Conservation (phyloP, 768 basidiomycete species). For the Phlegmacium glaucopus region DNA sequence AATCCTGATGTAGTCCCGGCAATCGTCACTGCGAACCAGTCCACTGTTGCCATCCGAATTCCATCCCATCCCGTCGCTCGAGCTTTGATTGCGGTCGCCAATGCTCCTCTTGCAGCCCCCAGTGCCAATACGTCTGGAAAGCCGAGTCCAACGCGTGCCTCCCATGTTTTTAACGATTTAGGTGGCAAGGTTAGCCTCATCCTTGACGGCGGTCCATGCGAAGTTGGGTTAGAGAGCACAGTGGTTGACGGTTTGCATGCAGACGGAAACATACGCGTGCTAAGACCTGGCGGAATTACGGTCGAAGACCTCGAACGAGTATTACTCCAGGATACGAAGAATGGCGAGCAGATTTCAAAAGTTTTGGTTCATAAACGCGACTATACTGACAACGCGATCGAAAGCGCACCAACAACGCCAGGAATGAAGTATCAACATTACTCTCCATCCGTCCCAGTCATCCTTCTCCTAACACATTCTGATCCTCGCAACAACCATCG, state of each 20-base stretch:
- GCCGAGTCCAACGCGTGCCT: conserved; percentile 88
- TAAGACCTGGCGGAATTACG: conserved; percentile 90
- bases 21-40: conserved; percentile 77
- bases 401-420: conserved; percentile 86
- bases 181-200: conserved; percentile 71
- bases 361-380: conserved; percentile 82
- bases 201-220: conserved; percentile 89
- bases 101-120: conserved; percentile 86
- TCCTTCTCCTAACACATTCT: conserved; percentile 58
- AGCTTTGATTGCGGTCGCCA: conserved; percentile 74
- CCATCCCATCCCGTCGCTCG: conserved; percentile 92
- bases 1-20: conserved; percentile 56
- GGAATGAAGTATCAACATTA: conserved; percentile 99
- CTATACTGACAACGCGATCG: conserved; percentile 64
- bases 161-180: conserved; percentile 81
- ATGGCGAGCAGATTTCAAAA: conserved; percentile 35
- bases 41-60: conserved; percentile 88
- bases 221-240: conserved; percentile 92
- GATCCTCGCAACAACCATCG: conserved; percentile 33
- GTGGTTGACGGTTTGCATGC: conserved; percentile 84
- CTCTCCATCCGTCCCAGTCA: conserved; percentile 85
- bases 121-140: conserved; percentile 94
- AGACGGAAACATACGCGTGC: conserved; percentile 73
- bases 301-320: conserved; percentile 79
- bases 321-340: conserved; percentile 39